Percentiles rank a stretch among this genome's conserved stretches.
Evolutionary conservation across 2,329 filamentous ascomycete species (phyloP).

Genomic region (Fusarium redolens): DNA sequence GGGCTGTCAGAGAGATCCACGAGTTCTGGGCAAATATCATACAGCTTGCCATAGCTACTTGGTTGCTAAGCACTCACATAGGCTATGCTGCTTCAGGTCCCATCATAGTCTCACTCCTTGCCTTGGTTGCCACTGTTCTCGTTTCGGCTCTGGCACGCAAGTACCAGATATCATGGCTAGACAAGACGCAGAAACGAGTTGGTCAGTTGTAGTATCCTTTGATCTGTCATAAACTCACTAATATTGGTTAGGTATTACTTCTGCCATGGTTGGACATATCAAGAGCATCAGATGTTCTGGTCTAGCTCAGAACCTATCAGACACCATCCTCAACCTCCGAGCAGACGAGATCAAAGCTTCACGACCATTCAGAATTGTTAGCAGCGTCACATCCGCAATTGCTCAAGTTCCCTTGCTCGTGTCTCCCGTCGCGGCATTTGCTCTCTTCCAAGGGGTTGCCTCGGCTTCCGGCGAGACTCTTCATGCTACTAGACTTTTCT

Average conservation of each 20-base stretch:
- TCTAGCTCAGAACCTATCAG: conserved; percentile 47
- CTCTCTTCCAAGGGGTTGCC: conserved; percentile 49
- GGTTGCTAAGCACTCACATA: conserved; percentile 49
- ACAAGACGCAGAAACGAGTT: conserved; percentile 44
- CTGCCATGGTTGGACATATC: conserved; percentile 53
- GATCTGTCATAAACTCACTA: not conserved
- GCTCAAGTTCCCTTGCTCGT: conserved; percentile 50
- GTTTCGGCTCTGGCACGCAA: conserved; percentile 46
- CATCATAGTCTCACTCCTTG: conserved; percentile 46
- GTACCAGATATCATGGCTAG: conserved; percentile 44
- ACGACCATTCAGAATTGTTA: conserved; percentile 49
- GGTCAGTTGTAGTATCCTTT: conserved; percentile 26
- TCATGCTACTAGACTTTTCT: conserved; percentile 53
- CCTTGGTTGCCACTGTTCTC: conserved; percentile 43
- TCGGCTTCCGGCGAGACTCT: conserved; percentile 45
- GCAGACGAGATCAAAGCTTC: conserved; percentile 52
- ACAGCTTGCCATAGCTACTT: conserved; percentile 50
- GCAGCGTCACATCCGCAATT: conserved; percentile 50
- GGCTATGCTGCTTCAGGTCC: conserved; percentile 50
- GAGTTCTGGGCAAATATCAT: conserved; percentile 53
- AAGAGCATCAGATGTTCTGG: conserved; percentile 58
- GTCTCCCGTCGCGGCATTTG: conserved; percentile 54
- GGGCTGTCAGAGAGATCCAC: conserved; percentile 50
- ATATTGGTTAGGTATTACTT: conserved; percentile 42
- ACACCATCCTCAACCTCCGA: conserved; percentile 47